Evolutionary conservation across 345 rosid genomes (phyloP), one percentile per base, ranked within the genome.

Genomic region (Euclidium syriacum): DNA sequence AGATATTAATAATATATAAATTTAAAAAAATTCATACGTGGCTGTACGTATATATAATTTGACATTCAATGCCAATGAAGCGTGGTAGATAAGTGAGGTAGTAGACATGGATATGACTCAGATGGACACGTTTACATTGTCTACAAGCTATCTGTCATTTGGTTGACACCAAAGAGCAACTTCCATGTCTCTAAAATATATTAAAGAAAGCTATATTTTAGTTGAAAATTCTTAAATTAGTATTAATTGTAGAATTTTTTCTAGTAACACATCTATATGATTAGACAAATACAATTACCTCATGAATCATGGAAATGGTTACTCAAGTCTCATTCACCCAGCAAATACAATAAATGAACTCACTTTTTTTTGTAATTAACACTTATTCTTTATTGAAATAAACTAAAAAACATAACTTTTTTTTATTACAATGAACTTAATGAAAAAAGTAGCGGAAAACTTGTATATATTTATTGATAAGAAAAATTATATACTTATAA

Each of bases 61-160:
- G 10, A 44, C 19, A 38, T 23, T 10, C 47, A 46, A 46, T 46
- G 17, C 15, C 34, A 23, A 34, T 22, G 15, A 23, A 15, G 34
- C n/a, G 7, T 57, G 20, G 17, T 16, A 42, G 27, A 29, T 8
- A 18, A 30, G 24, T 60, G 53, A 47, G 15, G 7, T 47, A 33
- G 35, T 35, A 42, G 56, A 56, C 64, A 66, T 48, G 58, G 64
- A 67, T 67, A 64, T 57, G 65, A 67, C 58, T 67, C 72, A 48
- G 65, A 48, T 14, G n/a, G 49, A 22, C 26, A 27, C 40, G 57
- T 47, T 66, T 56, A 27, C 40, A 25, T 57, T 67, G 58, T 67
- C 64, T 47, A 35, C 18, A 47, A 2, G 30, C 26, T 55, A 46
- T 36, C 17, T 55, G 33, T 29, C 59, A 63, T 39, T 66, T 35